Base-by-base conservation (phyloP, 2,329 filamentous ascomycete genomes). In the Fusarium tuaranense region DNA sequence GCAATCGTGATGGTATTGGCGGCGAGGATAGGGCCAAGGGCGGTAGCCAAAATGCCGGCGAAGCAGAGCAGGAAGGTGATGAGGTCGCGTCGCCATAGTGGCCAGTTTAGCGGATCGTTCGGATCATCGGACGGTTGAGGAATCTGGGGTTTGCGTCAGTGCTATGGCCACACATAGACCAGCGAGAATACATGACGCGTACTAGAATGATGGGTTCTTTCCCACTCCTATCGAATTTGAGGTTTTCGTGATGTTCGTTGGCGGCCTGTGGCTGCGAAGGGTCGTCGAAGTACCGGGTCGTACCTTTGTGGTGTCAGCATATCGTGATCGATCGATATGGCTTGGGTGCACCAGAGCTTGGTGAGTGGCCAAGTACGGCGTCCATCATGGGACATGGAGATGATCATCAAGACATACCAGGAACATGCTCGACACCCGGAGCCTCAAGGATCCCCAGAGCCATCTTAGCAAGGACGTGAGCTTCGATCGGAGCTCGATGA, bases 81-180 rank as follows among this genome's bases (percentile, higher is more conserved):
- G 63, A 93, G 77, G 81, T 98, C 95, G 80, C 95, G 94, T 76
- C 90, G 90, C 93, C 94, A 96, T 70, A 97, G 83, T 25, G 95
- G 93, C 95, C 95, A 98, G 81, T 87, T 88, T 73, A 98, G 87
- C 34, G 95, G 95, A 83, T 98, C 95, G 81, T 97, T 96, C 5
- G 94, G 94, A 81, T 97, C 94, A 82, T 97, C 93, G 72, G 92
- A 95, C 3, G 96, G 96, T 80, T 98, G 96, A 7, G 96, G 96
- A 7, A 88, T 85, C 86, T 88, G 67, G 13, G 34, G 36, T 34
- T 51, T 20, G 38, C 39, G 72, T 79, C 55, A 79, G 70, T 48
- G 32, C 51, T 25, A 58, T 34, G 39, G n/a, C 27, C 36, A 65
- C 20, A 5, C 2, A 20, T 22, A 30, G 46, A n/a, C 13, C 12